Evolutionary conservation across 1,139 yeast genomes (phyloP), one percentile per base, ranked within the genome.

Genomic region (Geotrichum restrictum): DNA sequence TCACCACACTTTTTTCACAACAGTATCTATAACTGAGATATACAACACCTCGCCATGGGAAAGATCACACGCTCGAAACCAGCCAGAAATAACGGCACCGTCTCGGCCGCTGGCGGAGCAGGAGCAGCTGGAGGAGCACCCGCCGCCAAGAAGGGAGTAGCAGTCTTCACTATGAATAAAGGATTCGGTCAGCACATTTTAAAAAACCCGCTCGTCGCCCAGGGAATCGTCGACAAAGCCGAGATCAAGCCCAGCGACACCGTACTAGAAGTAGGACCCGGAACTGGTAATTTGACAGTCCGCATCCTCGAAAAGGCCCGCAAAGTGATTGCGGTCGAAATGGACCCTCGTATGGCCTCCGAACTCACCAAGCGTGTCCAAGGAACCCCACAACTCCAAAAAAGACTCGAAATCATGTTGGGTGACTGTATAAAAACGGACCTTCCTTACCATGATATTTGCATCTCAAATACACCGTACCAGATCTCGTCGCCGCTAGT

Each of bases 291-390:
- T 67, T 77, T 93, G 71, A 94, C 99, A 0, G 96, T 93, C 37
- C 78, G 95, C 57, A 94, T 93, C 48, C 72, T 93, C 51, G 98
- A 93, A 62, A 86, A 89, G 67, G 98, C 98, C 0, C 78, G 88
- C 52, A 87, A 85, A 63, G 97, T 93, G 14, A 80, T 88, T 51
- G 98, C 98, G 0, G 95, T 88, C 51, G 99, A 93, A 74, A 91
- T 91, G 93, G 99, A 93, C 71, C 98, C 99, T 22, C 78, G 98
- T 73, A 93, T 93, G 99, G 98, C 98, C 3, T 98, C 98, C 0
- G 99, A 93, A 70, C 77, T 93, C 64, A 88, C 98, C 19, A 93
- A 93, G 69, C 85, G 99, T 75, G 98, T 94, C 24, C 97, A 89
- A 65, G 98, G 98, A 13, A 91, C 95, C 31, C 94, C 97, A 1